Evolutionary conservation across 2,329 filamentous ascomycete genomes (phyloP).

Genomic region (Penicillium verrucosum): DNA sequence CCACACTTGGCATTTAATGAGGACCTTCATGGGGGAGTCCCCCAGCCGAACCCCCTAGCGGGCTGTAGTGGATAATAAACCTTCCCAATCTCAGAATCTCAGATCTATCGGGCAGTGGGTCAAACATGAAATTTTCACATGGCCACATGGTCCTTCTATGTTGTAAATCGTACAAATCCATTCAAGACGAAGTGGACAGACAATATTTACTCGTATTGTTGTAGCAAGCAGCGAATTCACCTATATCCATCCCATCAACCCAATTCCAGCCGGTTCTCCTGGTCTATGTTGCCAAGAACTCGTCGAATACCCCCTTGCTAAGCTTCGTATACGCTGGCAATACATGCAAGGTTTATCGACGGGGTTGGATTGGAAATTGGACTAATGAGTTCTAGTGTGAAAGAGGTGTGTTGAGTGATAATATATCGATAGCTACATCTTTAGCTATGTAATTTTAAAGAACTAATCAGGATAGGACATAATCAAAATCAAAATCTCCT

Average conservation of each 20-base stretch:
- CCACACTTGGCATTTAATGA: neutral
- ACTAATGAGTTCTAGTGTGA: no score
- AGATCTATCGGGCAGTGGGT: neutral
- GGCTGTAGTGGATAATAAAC: neutral
- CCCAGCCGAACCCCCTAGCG: neutral
- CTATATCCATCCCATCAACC: conserved; percentile 10
- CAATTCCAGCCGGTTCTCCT: conserved; percentile 6
- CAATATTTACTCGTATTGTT: neutral
- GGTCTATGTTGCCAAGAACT: conserved; percentile 8
- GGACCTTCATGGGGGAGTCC: neutral
- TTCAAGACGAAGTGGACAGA: neutral
- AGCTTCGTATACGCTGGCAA: conserved; percentile 6
- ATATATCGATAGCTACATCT: neutral
- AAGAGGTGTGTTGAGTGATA: no score
- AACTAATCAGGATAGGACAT: neutral
- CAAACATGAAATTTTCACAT: neutral
- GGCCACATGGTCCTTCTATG: no score
- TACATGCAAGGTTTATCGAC: neutral
- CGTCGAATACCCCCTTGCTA: conserved; percentile 1
- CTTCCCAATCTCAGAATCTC: neutral
- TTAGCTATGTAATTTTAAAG: neutral
- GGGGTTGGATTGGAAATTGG: no score
- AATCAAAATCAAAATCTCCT: no score
- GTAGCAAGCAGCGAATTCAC: conserved; percentile 3
- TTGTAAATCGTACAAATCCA: no score